Conservation (phyloP, 441 rosid genomes). For the Jatropha multifida region DNA sequence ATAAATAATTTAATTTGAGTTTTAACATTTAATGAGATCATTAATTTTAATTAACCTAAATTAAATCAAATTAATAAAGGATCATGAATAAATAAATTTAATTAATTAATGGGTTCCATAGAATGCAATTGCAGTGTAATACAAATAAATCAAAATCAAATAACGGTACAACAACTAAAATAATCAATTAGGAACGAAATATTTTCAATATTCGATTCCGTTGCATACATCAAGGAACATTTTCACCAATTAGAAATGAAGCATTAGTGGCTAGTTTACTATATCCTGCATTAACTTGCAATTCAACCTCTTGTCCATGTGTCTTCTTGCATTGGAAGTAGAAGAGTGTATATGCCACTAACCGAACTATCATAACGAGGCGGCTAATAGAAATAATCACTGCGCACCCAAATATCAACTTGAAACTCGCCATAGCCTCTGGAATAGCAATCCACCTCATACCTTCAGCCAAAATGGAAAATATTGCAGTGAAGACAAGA, state of each 20-base stretch:
- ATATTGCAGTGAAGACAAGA: conserved; percentile 25
- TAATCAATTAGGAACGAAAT: too few relatives aligned
- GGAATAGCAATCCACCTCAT: not conserved
- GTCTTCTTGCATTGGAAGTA: conserved; percentile 42
- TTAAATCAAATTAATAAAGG: too few relatives aligned
- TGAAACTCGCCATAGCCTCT: conserved; percentile 1
- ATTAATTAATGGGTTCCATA: too few relatives aligned
- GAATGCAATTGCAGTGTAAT: too few relatives aligned
- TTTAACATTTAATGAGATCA: too few relatives aligned
- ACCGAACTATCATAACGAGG: conserved; percentile 29
- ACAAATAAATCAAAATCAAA: too few relatives aligned
- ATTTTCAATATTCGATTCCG: not conserved
- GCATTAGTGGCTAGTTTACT: conserved; percentile 28
- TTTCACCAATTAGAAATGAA: conserved; percentile 9
- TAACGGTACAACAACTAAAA: too few relatives aligned
- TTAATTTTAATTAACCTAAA: too few relatives aligned
- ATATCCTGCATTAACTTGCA: conserved; percentile 30
- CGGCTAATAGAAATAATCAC: conserved; percentile 17
- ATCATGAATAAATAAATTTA: too few relatives aligned
- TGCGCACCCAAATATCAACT: conserved; percentile 23
- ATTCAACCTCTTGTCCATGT: conserved; percentile 43
- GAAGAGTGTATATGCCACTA: conserved; percentile 34
- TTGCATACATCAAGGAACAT: conserved; percentile 7
- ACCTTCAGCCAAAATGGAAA: conserved; percentile 11
- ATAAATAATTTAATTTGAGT: too few relatives aligned